These are phyloP conservation scores for Lepiota venenata DNA, from an alignment of 768 basidiomycete species.

Conservation along the genomic window DNA sequence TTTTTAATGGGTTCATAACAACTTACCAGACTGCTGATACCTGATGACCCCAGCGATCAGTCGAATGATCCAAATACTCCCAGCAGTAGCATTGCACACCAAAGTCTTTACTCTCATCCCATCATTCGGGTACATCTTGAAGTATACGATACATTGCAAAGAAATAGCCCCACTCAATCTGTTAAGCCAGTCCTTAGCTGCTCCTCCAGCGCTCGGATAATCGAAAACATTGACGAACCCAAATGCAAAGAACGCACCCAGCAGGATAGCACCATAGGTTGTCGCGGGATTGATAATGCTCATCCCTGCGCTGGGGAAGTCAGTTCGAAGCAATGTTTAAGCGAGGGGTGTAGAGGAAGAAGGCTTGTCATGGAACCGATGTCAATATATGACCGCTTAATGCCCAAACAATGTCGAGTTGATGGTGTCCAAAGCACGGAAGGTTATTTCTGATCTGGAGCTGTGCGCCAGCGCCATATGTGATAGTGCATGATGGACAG, in stretches of 20 bases:
- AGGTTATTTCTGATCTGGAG: no score
- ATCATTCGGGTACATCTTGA: conserved; percentile 34
- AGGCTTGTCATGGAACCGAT: neutral
- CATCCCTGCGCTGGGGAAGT: neutral
- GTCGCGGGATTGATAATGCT: conserved; percentile 21
- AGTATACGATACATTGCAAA: conserved; percentile 37
- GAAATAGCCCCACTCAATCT: conserved; percentile 41
- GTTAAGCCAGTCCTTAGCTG: neutral
- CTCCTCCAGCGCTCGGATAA: neutral
- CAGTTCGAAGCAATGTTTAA: neutral
- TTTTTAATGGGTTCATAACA: neutral
- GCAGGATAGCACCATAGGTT: conserved; percentile 39
- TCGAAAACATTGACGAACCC: conserved; percentile 23
- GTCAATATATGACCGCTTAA: neutral
- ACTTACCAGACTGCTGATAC: conserved; percentile 26
- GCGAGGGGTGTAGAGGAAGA: neutral
- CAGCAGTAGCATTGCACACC: conserved; percentile 20
- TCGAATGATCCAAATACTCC: neutral
- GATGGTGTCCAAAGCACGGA: no score
- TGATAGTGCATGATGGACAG: no score
- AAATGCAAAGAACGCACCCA: conserved; percentile 37
- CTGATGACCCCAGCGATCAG: conserved; percentile 8
- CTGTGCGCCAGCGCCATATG: no score
- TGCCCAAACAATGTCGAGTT: neutral
- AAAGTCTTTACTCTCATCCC: conserved; percentile 24